Percentiles rank a stretch among this genome's conserved stretches.
phyloP scores from a whole-genome alignment of 2,329 filamentous ascomycete genomes.

The Sporothrix euskadiensis region DNA sequence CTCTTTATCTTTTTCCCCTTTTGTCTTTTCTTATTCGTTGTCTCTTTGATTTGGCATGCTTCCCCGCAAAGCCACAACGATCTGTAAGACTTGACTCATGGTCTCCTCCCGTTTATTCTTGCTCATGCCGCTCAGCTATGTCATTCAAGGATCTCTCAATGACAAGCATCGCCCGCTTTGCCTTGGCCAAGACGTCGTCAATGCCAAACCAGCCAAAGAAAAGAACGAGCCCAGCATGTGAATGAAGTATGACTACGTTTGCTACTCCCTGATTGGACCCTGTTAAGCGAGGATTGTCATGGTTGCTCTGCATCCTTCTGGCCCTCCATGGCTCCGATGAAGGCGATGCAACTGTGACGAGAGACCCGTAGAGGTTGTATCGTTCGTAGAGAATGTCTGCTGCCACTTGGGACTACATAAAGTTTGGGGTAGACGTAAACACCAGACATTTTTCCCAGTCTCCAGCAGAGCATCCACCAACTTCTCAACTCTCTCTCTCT shows the following conservation, averaged over 20 bases:
- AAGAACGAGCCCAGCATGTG: background rate
- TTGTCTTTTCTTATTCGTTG: background rate
- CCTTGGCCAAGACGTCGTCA: background rate
- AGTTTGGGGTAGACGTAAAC: background rate
- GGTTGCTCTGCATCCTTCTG: conserved; percentile 7
- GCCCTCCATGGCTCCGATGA: conserved; percentile 12
- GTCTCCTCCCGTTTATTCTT: background rate
- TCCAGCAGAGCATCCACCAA: background rate
- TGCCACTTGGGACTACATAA: background rate
- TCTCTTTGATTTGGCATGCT: background rate
- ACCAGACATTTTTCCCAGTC: background rate
- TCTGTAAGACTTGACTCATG: conserved; percentile 21
- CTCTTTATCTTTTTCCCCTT: too few species aligned
- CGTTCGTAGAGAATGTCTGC: background rate
- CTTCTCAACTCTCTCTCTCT: background rate
- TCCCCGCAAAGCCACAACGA: conserved; percentile 12
- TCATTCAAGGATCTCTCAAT: background rate
- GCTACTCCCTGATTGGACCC: background rate
- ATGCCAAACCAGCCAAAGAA: background rate
- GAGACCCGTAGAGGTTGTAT: background rate
- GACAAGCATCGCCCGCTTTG: background rate
- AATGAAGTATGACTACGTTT: background rate
- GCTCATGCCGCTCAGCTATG: too few species aligned
- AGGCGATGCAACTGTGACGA: background rate
- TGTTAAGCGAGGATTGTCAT: background rate